Percentiles rank a stretch among this genome's conserved stretches.
phyloP scores from a whole-genome alignment of 257 asterid genomes.

The Solanum tarijense region DNA sequence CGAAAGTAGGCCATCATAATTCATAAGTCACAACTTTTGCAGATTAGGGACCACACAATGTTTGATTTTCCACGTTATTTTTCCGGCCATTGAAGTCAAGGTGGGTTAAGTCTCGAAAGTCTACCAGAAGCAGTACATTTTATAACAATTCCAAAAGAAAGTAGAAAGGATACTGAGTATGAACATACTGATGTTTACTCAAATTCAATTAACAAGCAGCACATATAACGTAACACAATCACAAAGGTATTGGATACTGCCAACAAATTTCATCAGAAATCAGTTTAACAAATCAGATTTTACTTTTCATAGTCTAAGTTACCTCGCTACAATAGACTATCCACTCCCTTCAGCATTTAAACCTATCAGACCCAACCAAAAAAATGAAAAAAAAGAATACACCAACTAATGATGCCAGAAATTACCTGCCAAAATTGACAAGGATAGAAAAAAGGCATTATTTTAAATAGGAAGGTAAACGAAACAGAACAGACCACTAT shows the following conservation, averaged over 20 bases:
- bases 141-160: neutral
- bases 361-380: neutral
- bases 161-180: neutral
- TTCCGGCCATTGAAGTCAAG: neutral
- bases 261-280: neutral
- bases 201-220: neutral
- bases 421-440: constrained; percentile 8
- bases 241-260: neutral
- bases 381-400: constrained; percentile 23
- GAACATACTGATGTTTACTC: neutral
- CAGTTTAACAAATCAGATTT: neutral
- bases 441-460: neutral
- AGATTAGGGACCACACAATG: neutral
- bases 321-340: neutral
- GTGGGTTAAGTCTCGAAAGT: neutral
- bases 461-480: neutral
- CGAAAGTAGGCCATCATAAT: neutral
- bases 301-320: neutral
- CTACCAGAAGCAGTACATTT: neutral
- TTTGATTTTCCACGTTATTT: neutral
- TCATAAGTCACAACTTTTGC: neutral
- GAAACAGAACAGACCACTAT: neutral
- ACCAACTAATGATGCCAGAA: constrained; percentile 21
- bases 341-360: neutral
- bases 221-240: neutral